These are phyloP conservation scores for Guadua angustifolia DNA, from an alignment of 176 grass and related monocot species.

Conservation along the genomic window DNA sequence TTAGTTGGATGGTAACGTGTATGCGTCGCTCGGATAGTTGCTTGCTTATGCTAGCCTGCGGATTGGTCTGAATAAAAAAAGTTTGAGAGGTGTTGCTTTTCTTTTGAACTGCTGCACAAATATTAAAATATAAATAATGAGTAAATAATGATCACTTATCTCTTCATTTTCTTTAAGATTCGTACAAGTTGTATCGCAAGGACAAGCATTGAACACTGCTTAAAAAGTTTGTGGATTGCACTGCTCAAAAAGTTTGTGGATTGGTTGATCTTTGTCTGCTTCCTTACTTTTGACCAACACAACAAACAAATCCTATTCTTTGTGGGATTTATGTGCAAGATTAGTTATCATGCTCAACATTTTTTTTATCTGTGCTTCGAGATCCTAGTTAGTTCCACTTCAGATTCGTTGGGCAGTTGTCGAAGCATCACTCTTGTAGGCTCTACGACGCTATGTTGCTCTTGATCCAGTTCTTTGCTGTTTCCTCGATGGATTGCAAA, in stretches of 20 bases:
- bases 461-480: background rate
- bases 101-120: too few relatives aligned
- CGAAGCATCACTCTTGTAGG: background rate
- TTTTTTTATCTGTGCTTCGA: background rate
- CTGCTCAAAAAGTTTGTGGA: background rate
- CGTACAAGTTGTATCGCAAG: too few relatives aligned
- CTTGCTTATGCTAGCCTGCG: slow-evolving; percentile 26
- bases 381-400: slow-evolving; percentile 31
- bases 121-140: too few relatives aligned
- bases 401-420: slow-evolving; percentile 32
- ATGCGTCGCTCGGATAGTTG: background rate
- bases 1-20: background rate
- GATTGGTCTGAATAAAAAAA: background rate
- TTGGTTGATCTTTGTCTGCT: slow-evolving; percentile 8
- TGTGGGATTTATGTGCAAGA: background rate
- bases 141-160: too few relatives aligned
- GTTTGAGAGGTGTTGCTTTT: too few relatives aligned
- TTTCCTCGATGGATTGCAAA: background rate
- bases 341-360: slow-evolving; percentile 12
- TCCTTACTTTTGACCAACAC: background rate
- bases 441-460: background rate
- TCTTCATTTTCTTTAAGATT: too few relatives aligned
- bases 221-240: too few relatives aligned
- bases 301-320: background rate
- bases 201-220: too few relatives aligned